phyloP scores from a whole-genome alignment of 2,329 filamentous ascomycete species.

The Trichoderma sp. region DNA sequence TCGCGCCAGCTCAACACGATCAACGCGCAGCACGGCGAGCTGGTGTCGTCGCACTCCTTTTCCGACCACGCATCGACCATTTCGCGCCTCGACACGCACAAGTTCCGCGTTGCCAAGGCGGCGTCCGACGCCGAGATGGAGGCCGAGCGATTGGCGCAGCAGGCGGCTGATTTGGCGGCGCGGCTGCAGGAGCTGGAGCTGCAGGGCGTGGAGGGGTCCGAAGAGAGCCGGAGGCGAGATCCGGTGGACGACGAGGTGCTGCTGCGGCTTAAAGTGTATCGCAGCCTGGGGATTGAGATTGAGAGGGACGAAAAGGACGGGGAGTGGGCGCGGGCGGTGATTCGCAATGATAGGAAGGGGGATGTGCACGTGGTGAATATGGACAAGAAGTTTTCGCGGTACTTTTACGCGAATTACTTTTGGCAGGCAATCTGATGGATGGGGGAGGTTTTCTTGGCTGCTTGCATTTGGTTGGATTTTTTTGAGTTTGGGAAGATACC shows the following conservation, averaged over 20 bases:
- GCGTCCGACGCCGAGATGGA: constrained; percentile 89
- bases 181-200: constrained; percentile 80
- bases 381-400: constrained; percentile 86
- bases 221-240: constrained; percentile 38
- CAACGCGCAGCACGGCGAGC: constrained; percentile 74
- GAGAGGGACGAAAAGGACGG: constrained; percentile 73
- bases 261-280: constrained; percentile 85
- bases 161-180: constrained; percentile 73
- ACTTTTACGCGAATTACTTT: constrained; percentile 94
- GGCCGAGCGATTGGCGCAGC: constrained; percentile 82
- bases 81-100: constrained; percentile 83
- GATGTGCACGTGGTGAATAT: constrained; percentile 95
- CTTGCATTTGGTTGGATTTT: neutral
- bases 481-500: constrained; percentile 1
- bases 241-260: constrained; percentile 64
- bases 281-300: constrained; percentile 86
- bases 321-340: constrained; percentile 81
- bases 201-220: constrained; percentile 76
- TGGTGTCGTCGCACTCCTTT: constrained; percentile 72
- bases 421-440: constrained; percentile 76
- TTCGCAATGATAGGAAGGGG: constrained; percentile 81
- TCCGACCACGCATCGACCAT: constrained; percentile 82
- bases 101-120: constrained; percentile 92
- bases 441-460: neutral
- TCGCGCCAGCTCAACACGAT: constrained; percentile 75